Conservation (phyloP, 1,139 yeast genomes). For the Yamadazyma epiphylla region DNA sequence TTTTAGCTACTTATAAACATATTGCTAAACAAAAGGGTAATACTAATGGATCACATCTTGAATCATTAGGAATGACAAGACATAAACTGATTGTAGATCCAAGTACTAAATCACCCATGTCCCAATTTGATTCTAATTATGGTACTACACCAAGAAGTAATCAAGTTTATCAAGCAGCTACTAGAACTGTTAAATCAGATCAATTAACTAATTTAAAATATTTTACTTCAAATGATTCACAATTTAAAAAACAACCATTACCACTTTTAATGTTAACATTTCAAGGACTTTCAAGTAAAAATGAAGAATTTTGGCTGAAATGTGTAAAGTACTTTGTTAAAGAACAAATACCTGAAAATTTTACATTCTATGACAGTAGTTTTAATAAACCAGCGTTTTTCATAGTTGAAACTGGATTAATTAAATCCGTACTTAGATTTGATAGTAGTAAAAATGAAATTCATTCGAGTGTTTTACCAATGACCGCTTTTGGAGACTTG, state of each 20-base stretch:
- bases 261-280: slow-evolving; percentile 68
- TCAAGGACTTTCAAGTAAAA: slow-evolving; percentile 59
- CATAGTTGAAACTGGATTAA: slow-evolving; percentile 75
- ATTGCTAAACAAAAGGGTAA: slow-evolving; percentile 22
- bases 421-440: slow-evolving; percentile 58
- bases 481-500: slow-evolving; percentile 84
- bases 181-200: slow-evolving; percentile 44
- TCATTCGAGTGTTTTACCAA: slow-evolving; percentile 78
- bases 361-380: slow-evolving; percentile 45
- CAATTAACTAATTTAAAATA: slow-evolving; percentile 31
- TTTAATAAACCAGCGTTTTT: slow-evolving; percentile 50
- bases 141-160: slow-evolving; percentile 57
- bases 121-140: slow-evolving; percentile 8
- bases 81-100: slow-evolving; percentile 13
- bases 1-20: slow-evolving; percentile 60
- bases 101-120: slow-evolving; percentile 8
- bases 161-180: slow-evolving; percentile 62
- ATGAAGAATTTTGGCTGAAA: slow-evolving; percentile 63
- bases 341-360: slow-evolving; percentile 47
- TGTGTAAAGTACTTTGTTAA: slow-evolving; percentile 51
- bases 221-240: slow-evolving; percentile 21
- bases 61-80: slow-evolving; percentile 13
- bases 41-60: slow-evolving; percentile 11
- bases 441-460: slow-evolving; percentile 55
- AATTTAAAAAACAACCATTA: slow-evolving; percentile 55